Conservation (phyloP, 2,329 filamentous ascomycete species). For the Didymella arachidicola region DNA sequence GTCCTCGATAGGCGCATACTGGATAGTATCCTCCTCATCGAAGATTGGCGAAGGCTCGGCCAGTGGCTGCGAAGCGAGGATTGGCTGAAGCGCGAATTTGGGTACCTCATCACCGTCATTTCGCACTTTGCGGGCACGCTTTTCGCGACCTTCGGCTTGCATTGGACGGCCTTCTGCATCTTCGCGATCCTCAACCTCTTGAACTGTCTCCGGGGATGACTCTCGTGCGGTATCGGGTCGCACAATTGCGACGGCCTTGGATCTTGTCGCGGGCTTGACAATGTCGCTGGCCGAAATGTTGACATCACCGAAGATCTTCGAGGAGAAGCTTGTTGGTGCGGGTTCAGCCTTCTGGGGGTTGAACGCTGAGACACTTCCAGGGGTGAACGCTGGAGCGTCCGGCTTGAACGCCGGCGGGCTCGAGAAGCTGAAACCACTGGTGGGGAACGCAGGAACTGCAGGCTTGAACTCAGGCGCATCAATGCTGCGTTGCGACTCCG, state of each 20-base stretch:
- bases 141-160: slow-evolving; percentile 73
- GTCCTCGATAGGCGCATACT: slow-evolving; percentile 39
- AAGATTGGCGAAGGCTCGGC: slow-evolving; percentile 40
- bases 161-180: slow-evolving; percentile 68
- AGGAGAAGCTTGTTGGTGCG: slow-evolving; percentile 41
- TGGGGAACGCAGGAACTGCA: slow-evolving; percentile 26
- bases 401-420: slow-evolving; percentile 55
- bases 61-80: slow-evolving; percentile 50
- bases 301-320: slow-evolving; percentile 48
- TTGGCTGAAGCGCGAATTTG: slow-evolving; percentile 67
- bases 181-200: slow-evolving; percentile 55
- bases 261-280: slow-evolving; percentile 72
- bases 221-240: slow-evolving; percentile 60
- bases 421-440: slow-evolving; percentile 36
- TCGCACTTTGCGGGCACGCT: slow-evolving; percentile 72
- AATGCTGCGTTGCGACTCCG: slow-evolving; percentile 16
- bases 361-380: slow-evolving; percentile 33
- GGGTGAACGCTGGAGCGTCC: slow-evolving; percentile 76
- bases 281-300: slow-evolving; percentile 68
- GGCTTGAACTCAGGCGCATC: slow-evolving; percentile 27
- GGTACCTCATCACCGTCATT: slow-evolving; percentile 77
- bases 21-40: slow-evolving; percentile 30
- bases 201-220: slow-evolving; percentile 52
- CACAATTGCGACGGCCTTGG: slow-evolving; percentile 85
- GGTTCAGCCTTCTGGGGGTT: slow-evolving; percentile 31